phyloP scores from a whole-genome alignment of 352 stramenopile species.

The Pythium monospermum region DNA sequence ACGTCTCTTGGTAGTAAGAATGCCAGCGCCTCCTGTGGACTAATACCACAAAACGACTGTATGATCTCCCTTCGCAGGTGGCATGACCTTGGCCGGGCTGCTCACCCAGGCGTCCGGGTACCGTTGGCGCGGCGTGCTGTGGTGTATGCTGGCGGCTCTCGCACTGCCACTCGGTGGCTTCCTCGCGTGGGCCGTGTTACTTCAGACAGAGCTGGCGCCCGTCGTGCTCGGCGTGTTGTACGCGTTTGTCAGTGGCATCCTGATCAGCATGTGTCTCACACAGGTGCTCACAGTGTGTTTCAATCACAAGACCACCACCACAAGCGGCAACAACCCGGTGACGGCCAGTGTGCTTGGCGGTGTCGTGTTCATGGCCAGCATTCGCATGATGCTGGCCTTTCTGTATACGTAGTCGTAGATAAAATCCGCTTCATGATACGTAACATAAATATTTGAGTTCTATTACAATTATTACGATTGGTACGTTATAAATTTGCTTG shows the following conservation, averaged over 20 bases:
- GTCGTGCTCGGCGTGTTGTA: constrained; percentile 14
- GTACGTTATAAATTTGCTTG: constrained; percentile 11
- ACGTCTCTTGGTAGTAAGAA: constrained; percentile 1
- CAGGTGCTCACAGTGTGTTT: constrained; percentile 25
- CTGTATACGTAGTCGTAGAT: constrained; percentile 13
- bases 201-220: constrained; percentile 3
- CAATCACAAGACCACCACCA: constrained; percentile 16
- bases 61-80: constrained; percentile 6
- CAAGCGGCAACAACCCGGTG: constrained; percentile 13
- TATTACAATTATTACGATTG: no score
- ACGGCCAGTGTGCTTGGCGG: constrained; percentile 18
- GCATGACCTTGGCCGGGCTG: constrained; percentile 15
- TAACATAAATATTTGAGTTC: no score
- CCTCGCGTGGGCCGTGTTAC: constrained; percentile 14
- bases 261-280: constrained; percentile 19
- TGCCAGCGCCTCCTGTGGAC: neutral
- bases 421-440: no score
- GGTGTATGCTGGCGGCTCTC: constrained; percentile 20
- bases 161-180: constrained; percentile 20
- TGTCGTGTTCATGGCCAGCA: constrained; percentile 8
- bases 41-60: neutral
- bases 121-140: constrained; percentile 23
- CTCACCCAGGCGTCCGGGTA: constrained; percentile 16
- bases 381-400: constrained; percentile 22
- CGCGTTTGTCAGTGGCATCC: constrained; percentile 9